Conservation (phyloP, 352 stramenopile genomes). For the Phytophthora colocasiae region DNA sequence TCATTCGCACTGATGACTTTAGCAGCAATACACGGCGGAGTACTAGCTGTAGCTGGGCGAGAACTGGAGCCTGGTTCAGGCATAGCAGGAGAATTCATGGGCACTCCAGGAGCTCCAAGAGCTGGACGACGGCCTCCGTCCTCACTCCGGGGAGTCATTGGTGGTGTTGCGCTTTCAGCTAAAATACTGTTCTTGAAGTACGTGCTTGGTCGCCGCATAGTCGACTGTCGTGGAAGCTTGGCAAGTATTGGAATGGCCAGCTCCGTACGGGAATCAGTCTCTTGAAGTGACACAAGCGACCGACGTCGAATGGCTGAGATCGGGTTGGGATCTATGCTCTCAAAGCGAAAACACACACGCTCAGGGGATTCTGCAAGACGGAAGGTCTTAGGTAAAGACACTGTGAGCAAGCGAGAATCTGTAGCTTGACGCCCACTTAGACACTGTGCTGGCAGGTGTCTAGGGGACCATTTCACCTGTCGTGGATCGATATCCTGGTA, state of each 20-base stretch:
- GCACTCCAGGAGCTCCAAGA: conserved; percentile 2
- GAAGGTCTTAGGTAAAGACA: conserved; percentile 61
- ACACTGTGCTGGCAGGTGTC: conserved; percentile 57
- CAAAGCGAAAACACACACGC: conserved; percentile 67
- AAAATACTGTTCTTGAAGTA: conserved; percentile 69
- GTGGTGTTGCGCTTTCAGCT: conserved; percentile 4
- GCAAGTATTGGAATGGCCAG: conserved; percentile 46
- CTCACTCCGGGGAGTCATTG: conserved; percentile 11
- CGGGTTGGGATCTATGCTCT: conserved; percentile 44
- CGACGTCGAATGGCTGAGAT: conserved; percentile 53
- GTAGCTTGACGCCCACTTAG: conserved; percentile 46
- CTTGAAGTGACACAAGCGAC: conserved; percentile 60
- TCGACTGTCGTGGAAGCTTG: conserved; percentile 55
- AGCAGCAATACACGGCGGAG: conserved; percentile 54
- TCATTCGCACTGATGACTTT: conserved; percentile 59
- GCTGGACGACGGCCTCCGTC: conserved; percentile 3
- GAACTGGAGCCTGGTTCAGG: conserved; percentile 4
- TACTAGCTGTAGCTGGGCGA: conserved; percentile 4
- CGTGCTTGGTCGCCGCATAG: conserved; percentile 50
- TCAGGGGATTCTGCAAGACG: conserved; percentile 57
- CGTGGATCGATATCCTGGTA: conserved; percentile 53
- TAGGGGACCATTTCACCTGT: conserved; percentile 64
- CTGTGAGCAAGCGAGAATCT: conserved; percentile 52
- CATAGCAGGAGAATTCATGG: background rate
- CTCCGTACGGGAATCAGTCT: conserved; percentile 50